These are phyloP conservation scores for Leccinum pachyderme DNA, from an alignment of 1,284 basidiomycete species.

Conservation along the genomic window DNA sequence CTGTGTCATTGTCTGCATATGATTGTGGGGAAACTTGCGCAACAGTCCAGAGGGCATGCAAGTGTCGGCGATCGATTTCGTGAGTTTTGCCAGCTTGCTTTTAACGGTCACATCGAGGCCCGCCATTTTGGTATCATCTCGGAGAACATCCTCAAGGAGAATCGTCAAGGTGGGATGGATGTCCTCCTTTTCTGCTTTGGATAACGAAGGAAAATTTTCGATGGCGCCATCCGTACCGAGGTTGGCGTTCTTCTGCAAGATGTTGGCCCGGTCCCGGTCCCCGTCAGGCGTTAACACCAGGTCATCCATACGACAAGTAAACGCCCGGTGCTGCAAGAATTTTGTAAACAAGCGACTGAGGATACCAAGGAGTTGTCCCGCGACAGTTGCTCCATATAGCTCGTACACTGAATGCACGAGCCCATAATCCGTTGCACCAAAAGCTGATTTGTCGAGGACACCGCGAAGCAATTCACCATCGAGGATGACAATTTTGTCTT, in stretches of 20 bases:
- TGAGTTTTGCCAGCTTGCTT: slow-evolving; percentile 79
- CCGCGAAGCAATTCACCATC: slow-evolving; percentile 93
- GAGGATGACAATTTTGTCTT: slow-evolving; percentile 88
- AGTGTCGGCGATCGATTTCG: slow-evolving; percentile 87
- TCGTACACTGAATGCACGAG: slow-evolving; percentile 99
- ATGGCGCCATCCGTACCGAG: slow-evolving; percentile 88
- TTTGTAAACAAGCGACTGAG: slow-evolving; percentile 95
- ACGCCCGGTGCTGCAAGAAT: slow-evolving; percentile 94
- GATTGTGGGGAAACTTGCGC: slow-evolving; percentile 95
- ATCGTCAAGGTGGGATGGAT: slow-evolving; percentile 50
- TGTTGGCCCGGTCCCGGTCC: slow-evolving; percentile 66
- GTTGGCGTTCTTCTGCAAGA: slow-evolving; percentile 68
- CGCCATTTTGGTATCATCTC: slow-evolving; percentile 97
- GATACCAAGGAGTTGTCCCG: slow-evolving; percentile 90
- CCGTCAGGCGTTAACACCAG: slow-evolving; percentile 85
- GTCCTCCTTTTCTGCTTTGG: slow-evolving; percentile 47
- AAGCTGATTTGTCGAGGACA: slow-evolving; percentile 96
- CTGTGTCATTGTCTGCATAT: slow-evolving; percentile 99
- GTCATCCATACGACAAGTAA: slow-evolving; percentile 99
- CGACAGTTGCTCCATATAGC: slow-evolving; percentile 89
- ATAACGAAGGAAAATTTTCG: slow-evolving; percentile 82
- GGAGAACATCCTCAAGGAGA: slow-evolving; percentile 91
- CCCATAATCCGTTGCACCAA: slow-evolving; percentile 95
- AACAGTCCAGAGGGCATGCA: slow-evolving; percentile 88
- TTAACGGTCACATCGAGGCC: slow-evolving; percentile 93